Conservation (phyloP, 2,329 filamentous ascomycete species). For the Epichloe festucae region DNA sequence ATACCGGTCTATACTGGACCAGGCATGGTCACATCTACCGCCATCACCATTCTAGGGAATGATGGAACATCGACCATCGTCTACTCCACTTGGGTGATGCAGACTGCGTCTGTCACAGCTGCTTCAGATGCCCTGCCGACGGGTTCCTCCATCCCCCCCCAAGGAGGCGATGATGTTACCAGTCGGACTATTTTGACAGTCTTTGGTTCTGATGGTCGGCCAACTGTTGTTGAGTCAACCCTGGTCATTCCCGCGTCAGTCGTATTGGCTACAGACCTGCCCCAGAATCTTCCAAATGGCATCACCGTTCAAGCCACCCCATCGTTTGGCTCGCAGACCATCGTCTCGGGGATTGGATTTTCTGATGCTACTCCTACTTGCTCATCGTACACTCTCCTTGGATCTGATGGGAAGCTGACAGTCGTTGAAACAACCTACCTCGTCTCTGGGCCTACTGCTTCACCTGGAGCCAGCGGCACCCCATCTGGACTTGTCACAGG, state of each 20-base stretch:
- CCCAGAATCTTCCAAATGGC: slow-evolving; percentile 6
- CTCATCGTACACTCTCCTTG: slow-evolving; percentile 18
- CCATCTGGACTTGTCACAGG: slow-evolving; percentile 13
- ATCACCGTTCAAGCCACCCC: slow-evolving; percentile 3
- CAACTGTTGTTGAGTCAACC: slow-evolving; percentile 22
- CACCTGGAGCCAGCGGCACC: slow-evolving; percentile 1
- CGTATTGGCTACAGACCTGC: slow-evolving; percentile 4
- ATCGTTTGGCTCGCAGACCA: slow-evolving; percentile 1
- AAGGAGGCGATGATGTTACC: slow-evolving; percentile 5
- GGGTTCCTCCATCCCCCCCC: not conserved
- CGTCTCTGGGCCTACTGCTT: slow-evolving; percentile 9
- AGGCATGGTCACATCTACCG: slow-evolving; percentile 2
- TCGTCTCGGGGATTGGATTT: slow-evolving; percentile 7
- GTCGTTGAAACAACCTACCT: slow-evolving; percentile 16
- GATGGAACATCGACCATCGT: slow-evolving; percentile 7
- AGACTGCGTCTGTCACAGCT: slow-evolving; percentile 2
- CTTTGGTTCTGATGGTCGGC: slow-evolving; percentile 19
- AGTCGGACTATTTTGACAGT: slow-evolving; percentile 15
- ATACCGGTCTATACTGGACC: slow-evolving; percentile 3
- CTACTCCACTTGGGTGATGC: slow-evolving; percentile 6
- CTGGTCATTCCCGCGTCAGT: slow-evolving; percentile 15
- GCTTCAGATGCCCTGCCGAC: slow-evolving; percentile 3
- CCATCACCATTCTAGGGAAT: slow-evolving; percentile 4
- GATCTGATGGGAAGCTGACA: slow-evolving; percentile 15
- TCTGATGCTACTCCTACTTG: slow-evolving; percentile 11